Percentiles rank a stretch among this genome's conserved stretches.
phyloP scores from a whole-genome alignment of 169 alveolate species.

The Eimeria mitis region DNA sequence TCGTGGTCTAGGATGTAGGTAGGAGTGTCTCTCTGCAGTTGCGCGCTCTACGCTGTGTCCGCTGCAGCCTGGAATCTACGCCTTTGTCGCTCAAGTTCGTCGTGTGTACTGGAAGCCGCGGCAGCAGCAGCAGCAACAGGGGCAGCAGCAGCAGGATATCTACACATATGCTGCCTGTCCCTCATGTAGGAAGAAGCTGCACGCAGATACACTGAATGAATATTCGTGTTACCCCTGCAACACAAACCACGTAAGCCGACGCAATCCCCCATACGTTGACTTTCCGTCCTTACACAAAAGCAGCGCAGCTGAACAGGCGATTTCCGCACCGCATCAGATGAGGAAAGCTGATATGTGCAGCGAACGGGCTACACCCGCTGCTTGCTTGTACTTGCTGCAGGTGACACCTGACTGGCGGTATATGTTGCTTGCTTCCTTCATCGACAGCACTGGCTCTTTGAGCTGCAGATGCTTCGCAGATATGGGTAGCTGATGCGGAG shows the following conservation, averaged over 20 bases:
- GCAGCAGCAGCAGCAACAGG: slow-evolving; percentile 35
- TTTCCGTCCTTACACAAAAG: not conserved
- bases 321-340: not conserved
- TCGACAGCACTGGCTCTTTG: slow-evolving; percentile 55
- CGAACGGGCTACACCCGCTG: not conserved
- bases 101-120: slow-evolving; percentile 72
- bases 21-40: slow-evolving; percentile 3
- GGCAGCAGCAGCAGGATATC: slow-evolving; percentile 72
- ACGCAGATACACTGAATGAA: slow-evolving; percentile 28
- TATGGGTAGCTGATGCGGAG: slow-evolving; percentile 12
- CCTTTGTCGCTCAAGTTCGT: slow-evolving; percentile 64
- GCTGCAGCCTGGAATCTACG: slow-evolving; percentile 48
- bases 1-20: not conserved
- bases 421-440: slow-evolving; percentile 68
- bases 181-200: slow-evolving; percentile 67
- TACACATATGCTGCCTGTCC: slow-evolving; percentile 72
- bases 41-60: not conserved
- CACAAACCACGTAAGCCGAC: slow-evolving; percentile 39
- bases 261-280: not conserved
- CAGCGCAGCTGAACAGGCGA: not conserved
- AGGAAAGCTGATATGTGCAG: not conserved
- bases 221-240: slow-evolving; percentile 68
- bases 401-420: slow-evolving; percentile 75
- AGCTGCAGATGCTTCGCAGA: slow-evolving; percentile 74
- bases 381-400: slow-evolving; percentile 38